A percentile compares a stretch with the other conserved stretches of the same genome.
Conservation (phyloP, 208 protist species). For the Naegleria fowleri region DNA sequence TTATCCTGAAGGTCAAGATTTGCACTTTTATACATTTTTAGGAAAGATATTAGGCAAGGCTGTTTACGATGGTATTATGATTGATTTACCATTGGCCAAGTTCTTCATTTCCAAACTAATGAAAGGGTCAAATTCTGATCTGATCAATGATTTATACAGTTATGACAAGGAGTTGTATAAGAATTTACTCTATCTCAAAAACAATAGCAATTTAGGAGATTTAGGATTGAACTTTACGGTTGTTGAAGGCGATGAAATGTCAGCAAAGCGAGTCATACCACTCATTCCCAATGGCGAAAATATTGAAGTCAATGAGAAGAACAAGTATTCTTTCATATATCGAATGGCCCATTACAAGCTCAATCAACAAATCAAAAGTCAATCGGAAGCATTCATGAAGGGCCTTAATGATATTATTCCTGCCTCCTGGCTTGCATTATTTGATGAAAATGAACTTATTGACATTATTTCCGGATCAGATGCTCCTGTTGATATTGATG, state of each 20-base stretch:
- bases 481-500: conserved; percentile 43
- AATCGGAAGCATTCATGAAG: conserved; percentile 67
- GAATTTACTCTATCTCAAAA: conserved; percentile 64
- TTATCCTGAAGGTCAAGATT: conserved; percentile 3
- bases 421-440: conserved; percentile 61
- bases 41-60: conserved; percentile 77
- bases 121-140: conserved; percentile 72
- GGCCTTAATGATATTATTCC: conserved; percentile 67
- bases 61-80: conserved; percentile 74
- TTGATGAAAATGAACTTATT: conserved; percentile 74
- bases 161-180: conserved; percentile 75
- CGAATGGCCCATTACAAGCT: conserved; percentile 81
- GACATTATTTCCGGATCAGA: conserved; percentile 69
- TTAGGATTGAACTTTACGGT: conserved; percentile 62
- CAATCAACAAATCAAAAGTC: conserved; percentile 69
- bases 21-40: conserved; percentile 60
- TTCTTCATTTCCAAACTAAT: conserved; percentile 68
- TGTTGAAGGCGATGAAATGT: not conserved
- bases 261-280: not conserved
- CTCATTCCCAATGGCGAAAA: conserved; percentile 49
- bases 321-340: conserved; percentile 80
- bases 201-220: conserved; percentile 59
- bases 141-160: conserved; percentile 69
- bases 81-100: conserved; percentile 73
- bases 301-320: conserved; percentile 68